A percentile compares a stretch with the other conserved stretches of the same genome.
phyloP scores from a whole-genome alignment of 106 monocot genomes.

The Ottelia alismoides region DNA sequence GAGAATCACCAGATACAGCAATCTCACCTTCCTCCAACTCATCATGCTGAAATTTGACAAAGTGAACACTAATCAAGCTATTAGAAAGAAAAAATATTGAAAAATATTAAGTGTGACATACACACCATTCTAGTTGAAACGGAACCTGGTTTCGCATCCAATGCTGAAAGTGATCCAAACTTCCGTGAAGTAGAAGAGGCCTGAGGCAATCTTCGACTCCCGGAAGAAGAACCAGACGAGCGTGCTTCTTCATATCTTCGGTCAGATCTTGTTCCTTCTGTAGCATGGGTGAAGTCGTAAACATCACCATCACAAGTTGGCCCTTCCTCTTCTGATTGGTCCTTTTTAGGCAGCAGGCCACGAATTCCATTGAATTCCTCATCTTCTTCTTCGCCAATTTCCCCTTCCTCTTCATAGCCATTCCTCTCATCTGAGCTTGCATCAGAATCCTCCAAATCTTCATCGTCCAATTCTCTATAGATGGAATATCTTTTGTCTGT shows the following conservation, averaged over 20 bases:
- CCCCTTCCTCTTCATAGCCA: conserved; percentile 57
- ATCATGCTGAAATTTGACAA: too few species aligned
- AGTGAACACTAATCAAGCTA: too few species aligned
- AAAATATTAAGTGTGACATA: too few species aligned
- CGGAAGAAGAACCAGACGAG: conserved; percentile 79
- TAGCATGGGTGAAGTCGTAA: conserved; percentile 27
- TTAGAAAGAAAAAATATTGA: too few species aligned
- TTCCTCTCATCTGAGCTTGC: conserved; percentile 43
- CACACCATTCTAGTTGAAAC: conserved; percentile 43
- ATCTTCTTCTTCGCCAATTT: conserved; percentile 53
- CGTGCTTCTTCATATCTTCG: conserved; percentile 50
- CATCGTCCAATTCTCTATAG: conserved; percentile 70
- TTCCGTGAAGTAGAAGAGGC: conserved; percentile 70
- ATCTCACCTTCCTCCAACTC: conserved; percentile 96
- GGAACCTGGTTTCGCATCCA: conserved; percentile 58
- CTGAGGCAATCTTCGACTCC: conserved; percentile 38
- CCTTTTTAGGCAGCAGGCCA: conserved; percentile 22
- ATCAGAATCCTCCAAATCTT: conserved; percentile 57
- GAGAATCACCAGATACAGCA: conserved; percentile 80
- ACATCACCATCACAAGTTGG: conserved; percentile 26
- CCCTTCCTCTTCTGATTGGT: conserved; percentile 39
- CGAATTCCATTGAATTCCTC: conserved; percentile 39
- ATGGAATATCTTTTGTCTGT: conserved; percentile 28
- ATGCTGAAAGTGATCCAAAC: conserved; percentile 84
- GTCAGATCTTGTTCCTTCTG: conserved; percentile 18